phyloP scores from a whole-genome alignment of 2,329 filamentous ascomycete species.

The Aspergillus ochraceus region DNA sequence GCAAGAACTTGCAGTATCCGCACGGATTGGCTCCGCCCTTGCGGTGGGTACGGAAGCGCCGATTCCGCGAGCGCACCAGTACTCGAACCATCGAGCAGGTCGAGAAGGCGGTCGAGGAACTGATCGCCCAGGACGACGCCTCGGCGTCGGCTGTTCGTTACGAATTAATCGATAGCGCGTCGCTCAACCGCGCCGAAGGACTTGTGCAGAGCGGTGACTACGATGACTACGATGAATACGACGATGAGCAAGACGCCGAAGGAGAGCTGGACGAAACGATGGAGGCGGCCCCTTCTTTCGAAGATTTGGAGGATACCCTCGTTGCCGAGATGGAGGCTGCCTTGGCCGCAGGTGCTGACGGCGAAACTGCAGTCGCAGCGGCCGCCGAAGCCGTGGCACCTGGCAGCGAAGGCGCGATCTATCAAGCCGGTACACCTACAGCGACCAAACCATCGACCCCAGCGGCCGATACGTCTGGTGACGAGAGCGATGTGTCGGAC shows the following conservation, averaged over 20 bases:
- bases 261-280: constrained; percentile 49
- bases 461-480: constrained; percentile 41
- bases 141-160: constrained; percentile 59
- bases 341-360: constrained; percentile 40
- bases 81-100: constrained; percentile 83
- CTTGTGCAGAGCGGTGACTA: constrained; percentile 46
- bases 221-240: constrained; percentile 46
- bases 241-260: constrained; percentile 52
- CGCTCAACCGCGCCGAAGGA: constrained; percentile 45
- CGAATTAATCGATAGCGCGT: constrained; percentile 62
- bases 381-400: constrained; percentile 14
- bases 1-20: constrained; percentile 70
- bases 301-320: constrained; percentile 42
- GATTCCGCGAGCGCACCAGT: constrained; percentile 80
- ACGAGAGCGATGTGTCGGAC: constrained; percentile 42
- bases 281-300: constrained; percentile 30
- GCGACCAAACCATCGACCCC: constrained; percentile 33
- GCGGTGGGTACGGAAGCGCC: constrained; percentile 77
- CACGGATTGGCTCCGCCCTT: constrained; percentile 87
- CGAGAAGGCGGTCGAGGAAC: constrained; percentile 72
- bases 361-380: constrained; percentile 26
- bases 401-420: constrained; percentile 15
- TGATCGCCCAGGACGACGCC: constrained; percentile 68
- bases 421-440: constrained; percentile 34
- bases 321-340: constrained; percentile 47